Base-by-base conservation (phyloP, 2,329 filamentous ascomycete genomes). In the Claviceps pusilla region DNA sequence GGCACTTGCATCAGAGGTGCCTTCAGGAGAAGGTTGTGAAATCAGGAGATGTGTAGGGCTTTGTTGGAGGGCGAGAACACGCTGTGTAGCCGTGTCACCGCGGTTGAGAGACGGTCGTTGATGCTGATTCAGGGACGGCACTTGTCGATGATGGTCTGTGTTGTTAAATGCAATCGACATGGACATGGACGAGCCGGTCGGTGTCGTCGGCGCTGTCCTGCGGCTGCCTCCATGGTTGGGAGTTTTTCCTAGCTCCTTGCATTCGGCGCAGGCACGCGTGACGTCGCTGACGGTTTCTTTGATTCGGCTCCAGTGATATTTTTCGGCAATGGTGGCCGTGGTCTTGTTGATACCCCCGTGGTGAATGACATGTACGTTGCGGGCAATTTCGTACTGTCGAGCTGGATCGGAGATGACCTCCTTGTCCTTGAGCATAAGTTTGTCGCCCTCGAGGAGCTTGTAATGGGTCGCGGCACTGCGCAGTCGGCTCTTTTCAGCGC, bases 261-360 rank as follows among this genome's bases (percentile, higher is more conserved):
- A 97, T 66, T 95, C 84, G 7, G 79, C 72, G 69, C 93, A 98
- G 63, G 93, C 91, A 62, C 87, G 85, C 69, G 97, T 95, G 62
- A 95, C 90, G 66, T 91, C 84, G 66, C 86, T 93, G 57, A 96
- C 93, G 0, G 91, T 97, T 70, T 96, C 90, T 68, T 97, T 98
- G 73, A 97, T 97, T 57, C 91, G 82, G 50, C 94, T 90, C 93
- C 93, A 98, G 71, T 97, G 93, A 66, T 91, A 96, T 64, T 85
- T 86, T 66, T 96, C 88, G 11, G 91, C 89, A 63, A 98, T 95
- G 24, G 83, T 86, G 24, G 91, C 90, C 1, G 91, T 97, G 0
- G 91, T 97, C 73, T 96, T 96, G 75, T 98, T 98, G 75, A 97
- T 97, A 52, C 93, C 93, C 7, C 86, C 89, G 65, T 98, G 93